Base-by-base conservation (phyloP, 2,329 filamentous ascomycete species). In the Fusarium haematococcum region DNA sequence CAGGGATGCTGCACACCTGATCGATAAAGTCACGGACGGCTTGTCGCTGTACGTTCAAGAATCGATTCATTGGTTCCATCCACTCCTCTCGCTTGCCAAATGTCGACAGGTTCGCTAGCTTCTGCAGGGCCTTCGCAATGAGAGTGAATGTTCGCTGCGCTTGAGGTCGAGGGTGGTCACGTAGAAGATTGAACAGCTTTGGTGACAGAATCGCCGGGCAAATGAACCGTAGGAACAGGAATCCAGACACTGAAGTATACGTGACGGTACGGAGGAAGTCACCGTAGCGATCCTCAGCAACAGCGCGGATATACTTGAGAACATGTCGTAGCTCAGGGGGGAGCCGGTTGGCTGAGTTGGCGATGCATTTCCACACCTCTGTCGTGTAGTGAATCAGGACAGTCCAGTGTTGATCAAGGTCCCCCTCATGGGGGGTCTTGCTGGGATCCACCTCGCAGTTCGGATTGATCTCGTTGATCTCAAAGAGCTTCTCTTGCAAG, bases 41-140 rank as follows among this genome's bases (percentile, higher is more conserved):
- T 77, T 92, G 89, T 23, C 95, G 91, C 79, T 97, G 92, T 1
- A 90, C 87, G 10, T 88, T 88, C 41, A 98, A 85, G 78, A 98
- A 98, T 50, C 90, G 90, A 80, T 98, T 98, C 96, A 98, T 98
- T 0, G 95, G 95, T 84, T 98, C 95, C 95, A 98, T 98, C 95
- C 95, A 98, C n/a, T 93, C 91, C 82, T 98, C 96, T 81, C 98
- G 97, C 80, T 94, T 95, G 45, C 96, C 96, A 80, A 98, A 98
- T 0, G 91, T 95, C 2, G 94, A 94, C 83, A 98, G 88, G 81
- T 98, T 98, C 20, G 95, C 95, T 68, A 98, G 88, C 18, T 95
- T 95, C 83, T 98, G 95, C 10, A 98, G 86, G 1, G 94, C 94
- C 83, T 98, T 98, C 27, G 96, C 95, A 69, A 98, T 95, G 59